Evolutionary conservation across 305 asterid species (phyloP), one percentile per base, ranked within the genome.

Genomic region (Fraxinus sp.): DNA sequence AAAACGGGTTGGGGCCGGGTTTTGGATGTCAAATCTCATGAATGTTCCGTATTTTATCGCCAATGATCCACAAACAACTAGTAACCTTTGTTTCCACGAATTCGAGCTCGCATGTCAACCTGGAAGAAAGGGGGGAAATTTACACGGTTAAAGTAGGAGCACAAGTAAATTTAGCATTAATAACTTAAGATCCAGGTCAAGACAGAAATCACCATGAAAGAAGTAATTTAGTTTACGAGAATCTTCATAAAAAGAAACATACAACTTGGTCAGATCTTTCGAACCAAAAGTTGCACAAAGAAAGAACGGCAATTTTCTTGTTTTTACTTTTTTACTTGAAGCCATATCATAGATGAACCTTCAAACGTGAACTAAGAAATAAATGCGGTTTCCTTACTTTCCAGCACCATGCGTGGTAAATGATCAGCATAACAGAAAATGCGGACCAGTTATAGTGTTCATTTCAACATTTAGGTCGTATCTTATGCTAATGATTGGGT

Each of bases 91-190:
- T 94, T 94, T 89, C 98, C 98, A 41, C 97, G 96, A 72, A 94
- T 94, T 79, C 98, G 93, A 84, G 96, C 92, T 91, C 97, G 91
- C 98, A 94, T 94, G 90, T 94, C 98, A 77, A 94, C 93, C 98
- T 94, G 92, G 80, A 83, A 82, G 32, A 20, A 52, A 41, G 14
- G 20, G 64, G 20, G 64, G 20, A 75, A 14, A 2, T 28, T 16
- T 1, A 43, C 66, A 18, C 3, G 7, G 64, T 55, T 8, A 20
- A 52, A 73, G 26, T 41, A 10, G 30, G 43, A 1, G 68, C 5
- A 26, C 26, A 18, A 10, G 28, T 14, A 32, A 5, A 3, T 35
- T 57, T 71, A 52, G 55, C 9, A 66, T 20, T 28, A 16, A 57
- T 59, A 73, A 70, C 35, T 37, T 16, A 14, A 77, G 11, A 81